A percentile compares a stretch with the other conserved stretches of the same genome.
phyloP scores from a whole-genome alignment of 2,329 filamentous ascomycete genomes.

The Samsoniella hepiali region DNA sequence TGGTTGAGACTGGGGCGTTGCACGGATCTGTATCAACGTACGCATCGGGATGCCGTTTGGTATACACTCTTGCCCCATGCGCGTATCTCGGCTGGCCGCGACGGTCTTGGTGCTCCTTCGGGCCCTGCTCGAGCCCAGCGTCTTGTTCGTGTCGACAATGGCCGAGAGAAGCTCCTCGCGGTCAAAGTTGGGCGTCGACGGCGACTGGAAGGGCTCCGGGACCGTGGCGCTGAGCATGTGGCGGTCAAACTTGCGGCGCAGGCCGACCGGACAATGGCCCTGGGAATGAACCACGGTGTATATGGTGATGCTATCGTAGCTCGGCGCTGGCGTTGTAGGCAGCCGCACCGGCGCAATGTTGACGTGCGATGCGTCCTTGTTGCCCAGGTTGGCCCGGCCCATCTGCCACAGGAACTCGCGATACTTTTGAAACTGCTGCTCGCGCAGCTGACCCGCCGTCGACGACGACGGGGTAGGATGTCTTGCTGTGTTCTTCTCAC shows the following conservation, averaged over 20 bases:
- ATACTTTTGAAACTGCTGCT: slow-evolving; percentile 26
- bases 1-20: background rate
- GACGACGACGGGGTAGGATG: background rate
- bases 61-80: slow-evolving; percentile 16
- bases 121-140: background rate
- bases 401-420: slow-evolving; percentile 25
- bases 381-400: slow-evolving; percentile 22
- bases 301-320: slow-evolving; percentile 25
- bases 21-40: slow-evolving; percentile 12
- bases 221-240: slow-evolving; percentile 45
- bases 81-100: background rate
- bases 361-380: slow-evolving; percentile 23
- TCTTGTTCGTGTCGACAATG: slow-evolving; percentile 1
- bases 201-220: slow-evolving; percentile 32
- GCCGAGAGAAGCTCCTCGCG: slow-evolving; percentile 20
- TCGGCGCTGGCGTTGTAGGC: background rate
- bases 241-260: slow-evolving; percentile 51
- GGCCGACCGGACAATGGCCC: slow-evolving; percentile 43
- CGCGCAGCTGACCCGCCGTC: slow-evolving; percentile 18
- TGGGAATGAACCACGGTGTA: slow-evolving; percentile 30
- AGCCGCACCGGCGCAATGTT: slow-evolving; percentile 29
- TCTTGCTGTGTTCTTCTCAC: background rate
- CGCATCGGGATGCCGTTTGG: slow-evolving; percentile 23
- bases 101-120: background rate
- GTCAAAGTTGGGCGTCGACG: slow-evolving; percentile 22